These are phyloP conservation scores for Warburgia ugandensis DNA, from an alignment of 164 flowering plant genomes.

Conservation along the genomic window DNA sequence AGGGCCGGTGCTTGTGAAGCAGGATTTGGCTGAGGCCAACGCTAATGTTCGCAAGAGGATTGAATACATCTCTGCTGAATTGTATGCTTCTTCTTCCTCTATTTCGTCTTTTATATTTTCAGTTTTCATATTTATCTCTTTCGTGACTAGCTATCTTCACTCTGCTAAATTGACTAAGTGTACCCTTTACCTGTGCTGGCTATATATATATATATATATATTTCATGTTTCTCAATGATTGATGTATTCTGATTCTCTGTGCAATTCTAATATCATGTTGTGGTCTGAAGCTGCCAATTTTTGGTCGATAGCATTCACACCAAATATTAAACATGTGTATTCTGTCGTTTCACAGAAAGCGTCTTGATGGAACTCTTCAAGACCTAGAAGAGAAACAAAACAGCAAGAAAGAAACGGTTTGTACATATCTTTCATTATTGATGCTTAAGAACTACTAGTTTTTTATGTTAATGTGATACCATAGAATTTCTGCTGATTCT, in stretches of 20 bases:
- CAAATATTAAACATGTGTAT: too few species aligned
- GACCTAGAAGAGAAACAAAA: constrained; percentile 89
- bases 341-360: constrained; percentile 60
- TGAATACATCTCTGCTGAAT: constrained; percentile 88
- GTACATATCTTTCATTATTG: constrained; percentile 18
- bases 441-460: neutral
- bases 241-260: too few species aligned
- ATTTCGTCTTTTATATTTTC: neutral
- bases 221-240: too few species aligned
- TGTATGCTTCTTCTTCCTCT: constrained; percentile 45
- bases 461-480: too few species aligned
- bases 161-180: too few species aligned
- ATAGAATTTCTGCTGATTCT: too few species aligned
- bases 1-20: constrained; percentile 97
- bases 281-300: too few species aligned
- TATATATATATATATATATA: too few species aligned
- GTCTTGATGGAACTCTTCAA: constrained; percentile 81
- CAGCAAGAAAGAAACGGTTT: constrained; percentile 79
- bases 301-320: too few species aligned
- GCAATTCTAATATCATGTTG: too few species aligned
- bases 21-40: constrained; percentile 94
- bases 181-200: too few species aligned
- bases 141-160: neutral
- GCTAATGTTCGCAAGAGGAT: constrained; percentile 96
- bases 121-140: neutral